Base-by-base conservation (phyloP, 2,329 filamentous ascomycete genomes). In the Fusarium sp. region DNA sequence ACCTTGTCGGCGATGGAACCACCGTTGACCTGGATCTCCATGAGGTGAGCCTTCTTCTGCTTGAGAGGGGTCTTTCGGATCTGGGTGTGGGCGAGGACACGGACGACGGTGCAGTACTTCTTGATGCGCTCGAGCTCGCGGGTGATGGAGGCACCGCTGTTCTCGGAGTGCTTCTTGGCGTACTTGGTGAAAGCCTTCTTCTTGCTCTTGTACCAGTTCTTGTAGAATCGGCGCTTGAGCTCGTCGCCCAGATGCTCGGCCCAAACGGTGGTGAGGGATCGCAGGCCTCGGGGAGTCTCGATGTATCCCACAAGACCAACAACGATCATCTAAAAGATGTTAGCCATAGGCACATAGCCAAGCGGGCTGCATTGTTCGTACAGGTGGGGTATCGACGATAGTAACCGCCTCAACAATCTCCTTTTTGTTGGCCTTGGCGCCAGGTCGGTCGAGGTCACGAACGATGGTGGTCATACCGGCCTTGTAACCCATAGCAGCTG, bases 141-240 rank as follows among this genome's bases (percentile, higher is more conserved):
- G 86, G 93, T 95, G 89, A 98, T 93, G 83, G 94, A 95, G 80
- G 93, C 88, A 82, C 94, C 95, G 87, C 86, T 93, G 89, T 88
- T 92, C 90, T 98, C 95, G 77, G 95, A 95, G 92, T 98, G 94
- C 92, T 97, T 95, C 94, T 98, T 99, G 90, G 96, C 94, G 89
- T 99, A 99, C 91, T 97, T 98, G 91, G 96, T 99, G 91, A 99
- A 99, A 75, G 96, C 96, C 95, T 99, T 99, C 94, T 98, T 98
- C 95, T 99, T 99, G 91, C 92, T 95, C 93, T 97, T 97, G 93
- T 99, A 99, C 96, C 96, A 99, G 93, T 99, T 99, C 95, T 98
- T 98, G 94, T 99, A 99, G 94, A 99, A 99, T 85, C 96, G 94
- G 83, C 96, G 94, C 93, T 97, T 97, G 87, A 99, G 85, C 89